These are phyloP conservation scores for Hygrocybe punicea DNA, from an alignment of 768 basidiomycete species.

Conservation along the genomic window DNA sequence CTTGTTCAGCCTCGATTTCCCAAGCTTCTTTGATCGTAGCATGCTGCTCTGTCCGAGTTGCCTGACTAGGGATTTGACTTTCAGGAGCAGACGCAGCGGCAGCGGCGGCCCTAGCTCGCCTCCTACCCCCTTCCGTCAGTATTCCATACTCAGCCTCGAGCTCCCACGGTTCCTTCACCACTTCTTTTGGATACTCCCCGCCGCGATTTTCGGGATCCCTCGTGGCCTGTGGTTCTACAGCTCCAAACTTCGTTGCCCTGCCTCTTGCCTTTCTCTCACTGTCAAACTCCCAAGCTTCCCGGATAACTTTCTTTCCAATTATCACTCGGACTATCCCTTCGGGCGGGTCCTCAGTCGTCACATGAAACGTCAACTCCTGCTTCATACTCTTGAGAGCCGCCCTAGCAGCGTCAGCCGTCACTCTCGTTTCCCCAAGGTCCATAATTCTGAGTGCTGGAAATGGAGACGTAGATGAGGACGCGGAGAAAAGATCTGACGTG, in stretches of 20 bases:
- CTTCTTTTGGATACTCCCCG: constrained; percentile 21
- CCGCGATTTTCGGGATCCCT: neutral
- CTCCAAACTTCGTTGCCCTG: constrained; percentile 35
- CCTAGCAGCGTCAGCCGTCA: constrained; percentile 45
- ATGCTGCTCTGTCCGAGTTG: neutral
- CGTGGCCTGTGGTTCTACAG: constrained; percentile 31
- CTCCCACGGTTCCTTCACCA: constrained; percentile 69
- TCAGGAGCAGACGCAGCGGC: constrained; percentile 27
- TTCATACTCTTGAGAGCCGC: constrained; percentile 45
- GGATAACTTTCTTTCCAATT: constrained; percentile 66
- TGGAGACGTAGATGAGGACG: constrained; percentile 17
- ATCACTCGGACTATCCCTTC: constrained; percentile 53
- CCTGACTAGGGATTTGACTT: neutral
- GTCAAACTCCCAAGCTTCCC: constrained; percentile 80
- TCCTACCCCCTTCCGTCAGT: constrained; percentile 66
- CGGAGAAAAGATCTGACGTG: constrained; percentile 37
- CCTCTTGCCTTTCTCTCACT: constrained; percentile 52
- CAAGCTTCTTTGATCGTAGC: constrained; percentile 58
- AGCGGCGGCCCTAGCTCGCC: constrained; percentile 58
- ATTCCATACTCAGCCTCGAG: constrained; percentile 72
- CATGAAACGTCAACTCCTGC: constrained; percentile 53
- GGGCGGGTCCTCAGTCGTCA: constrained; percentile 51
- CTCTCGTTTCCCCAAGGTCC: constrained; percentile 65
- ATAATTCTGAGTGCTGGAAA: constrained; percentile 57
- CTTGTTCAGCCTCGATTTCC: constrained; percentile 78